Evolutionary conservation across 495 filamentous ascomycete genomes (phyloP), one percentile per base, ranked within the genome.

Genomic region (Entonaema liquescens): DNA sequence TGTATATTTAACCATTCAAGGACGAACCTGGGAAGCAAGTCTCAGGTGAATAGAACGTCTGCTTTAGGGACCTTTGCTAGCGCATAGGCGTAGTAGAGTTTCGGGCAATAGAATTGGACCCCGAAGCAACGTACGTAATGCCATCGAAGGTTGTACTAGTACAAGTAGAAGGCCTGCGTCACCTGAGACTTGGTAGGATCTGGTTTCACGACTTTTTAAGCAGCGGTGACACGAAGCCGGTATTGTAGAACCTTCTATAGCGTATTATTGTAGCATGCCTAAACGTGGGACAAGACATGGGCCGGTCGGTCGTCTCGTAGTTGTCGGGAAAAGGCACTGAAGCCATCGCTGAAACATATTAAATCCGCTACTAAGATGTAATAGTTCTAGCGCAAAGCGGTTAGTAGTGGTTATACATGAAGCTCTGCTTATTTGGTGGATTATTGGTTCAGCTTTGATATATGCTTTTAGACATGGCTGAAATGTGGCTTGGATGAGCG

Each of bases 231-330:
- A 26, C 19, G 7, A 1, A 5, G 9, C 21, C 47, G 58, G 55
- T 52, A 56, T 56, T 38, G 61, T 62, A 21, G 12, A 8, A 62
- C 42, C 3, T 62, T 58, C 31, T 26, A 5, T n/a, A 38, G 13
- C 6, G 35, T 17, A 42, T 8, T 4, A 42, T 7, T 17, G n/a
- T 17, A 17, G 15, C n/a, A n/a, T 17, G 38, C 6, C 17, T n/a
- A 6, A 17, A 17, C 17, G n/a, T 5, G 13, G 15, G 26, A 36
- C 57, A 62, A 13, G 23, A 19, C 7, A 38, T 26, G 50, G 55
- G 21, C 42, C 42, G 52, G 21, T 17, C 40, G 57, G 50, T 28
- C 25, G 42, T 31, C 29, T 17, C n/a, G 19, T 50, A 40, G 19
- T 52, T 36, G 9, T 36, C 36, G 56, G 35, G 44, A 61, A 31